phyloP scores from a whole-genome alignment of 345 rosid species.

The Laguncularia racemosa region DNA sequence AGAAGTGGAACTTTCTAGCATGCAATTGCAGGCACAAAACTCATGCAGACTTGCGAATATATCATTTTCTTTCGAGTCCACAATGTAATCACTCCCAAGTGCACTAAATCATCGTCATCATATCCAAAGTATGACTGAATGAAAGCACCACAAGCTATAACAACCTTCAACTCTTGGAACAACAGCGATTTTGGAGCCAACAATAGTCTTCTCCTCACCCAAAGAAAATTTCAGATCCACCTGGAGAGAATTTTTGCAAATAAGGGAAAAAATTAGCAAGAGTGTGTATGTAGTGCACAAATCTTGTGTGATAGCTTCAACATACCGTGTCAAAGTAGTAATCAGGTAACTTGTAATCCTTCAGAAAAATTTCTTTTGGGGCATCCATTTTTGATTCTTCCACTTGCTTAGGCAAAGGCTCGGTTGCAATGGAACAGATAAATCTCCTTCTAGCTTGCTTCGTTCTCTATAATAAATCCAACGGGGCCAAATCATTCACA shows the following conservation, averaged over 20 bases:
- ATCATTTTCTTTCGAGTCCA: too few relatives aligned
- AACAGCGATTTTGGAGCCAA: slow-evolving; percentile 70
- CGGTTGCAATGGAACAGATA: slow-evolving; percentile 75
- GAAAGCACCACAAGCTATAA: background rate
- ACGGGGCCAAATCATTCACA: slow-evolving; percentile 12
- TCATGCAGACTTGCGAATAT: too few relatives aligned
- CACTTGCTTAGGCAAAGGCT: slow-evolving; percentile 42
- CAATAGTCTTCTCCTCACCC: slow-evolving; percentile 94
- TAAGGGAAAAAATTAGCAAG: slow-evolving; percentile 3
- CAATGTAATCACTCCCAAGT: too few relatives aligned
- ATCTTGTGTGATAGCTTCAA: slow-evolving; percentile 6
- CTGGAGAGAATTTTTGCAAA: slow-evolving; percentile 28
- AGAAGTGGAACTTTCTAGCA: too few relatives aligned
- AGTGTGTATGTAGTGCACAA: background rate
- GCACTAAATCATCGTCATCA: too few relatives aligned
- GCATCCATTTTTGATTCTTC: slow-evolving; percentile 74
- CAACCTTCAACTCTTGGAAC: slow-evolving; percentile 74
- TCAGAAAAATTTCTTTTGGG: slow-evolving; percentile 86
- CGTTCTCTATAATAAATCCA: slow-evolving; percentile 34
- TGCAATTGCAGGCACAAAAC: too few relatives aligned
- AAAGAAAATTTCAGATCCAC: slow-evolving; percentile 74
- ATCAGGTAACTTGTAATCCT: slow-evolving; percentile 89
- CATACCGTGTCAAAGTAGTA: slow-evolving; percentile 80
- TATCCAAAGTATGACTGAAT: background rate
- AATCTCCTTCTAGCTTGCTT: slow-evolving; percentile 42